Base-by-base conservation (phyloP, 176 grass and related monocot species). In the Eleusine coracana region DNA sequence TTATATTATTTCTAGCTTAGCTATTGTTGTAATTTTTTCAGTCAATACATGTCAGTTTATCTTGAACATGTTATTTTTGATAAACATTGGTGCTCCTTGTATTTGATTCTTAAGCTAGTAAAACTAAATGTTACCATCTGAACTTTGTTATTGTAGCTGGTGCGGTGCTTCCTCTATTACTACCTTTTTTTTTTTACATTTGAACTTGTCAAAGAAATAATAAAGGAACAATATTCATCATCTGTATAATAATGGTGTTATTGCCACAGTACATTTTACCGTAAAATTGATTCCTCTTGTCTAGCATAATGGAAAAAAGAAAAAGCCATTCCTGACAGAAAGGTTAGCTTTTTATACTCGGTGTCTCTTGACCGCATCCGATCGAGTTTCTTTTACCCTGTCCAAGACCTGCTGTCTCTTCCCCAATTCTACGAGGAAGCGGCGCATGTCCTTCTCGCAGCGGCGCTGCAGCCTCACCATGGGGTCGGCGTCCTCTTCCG, bases 1-100 rank as follows among this genome's bases (percentile, higher is more conserved):
- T 64, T 44, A 21, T 86, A 62, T 70, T 83, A 89, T 90, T 83
- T 82, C 25, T 86, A 90, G 84, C 72, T 81, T 73, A 86, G 84
- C 41, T 63, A 60, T 70, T 79, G 75, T 83, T 85, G 88, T 90
- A 86, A 70, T 86, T 90, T 73, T 83, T 86, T 51, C 6, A 3
- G 74, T 74, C 56, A 48, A 10, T 56, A 89, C 72, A 72, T 55
- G 34, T 75, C 79, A 34, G 68, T 86, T 79, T 84, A 74, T 61
- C 56, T 83, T 77, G 74, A 73, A 76, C 61, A 74, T 78, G 60
- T 67, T 77, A 63, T 61, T 83, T 73, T 86, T 79, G 15, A 60
- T 83, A 59, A 58, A 66, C 0, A 40, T 67, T 27, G 12, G n/a
- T 67, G 21, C 39, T 37, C 44, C 16, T 36, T 76, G 27, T 65